Base-by-base conservation (phyloP, 2,329 filamentous ascomycete species). In the Stagonosporopsis cucurbitacearum region DNA sequence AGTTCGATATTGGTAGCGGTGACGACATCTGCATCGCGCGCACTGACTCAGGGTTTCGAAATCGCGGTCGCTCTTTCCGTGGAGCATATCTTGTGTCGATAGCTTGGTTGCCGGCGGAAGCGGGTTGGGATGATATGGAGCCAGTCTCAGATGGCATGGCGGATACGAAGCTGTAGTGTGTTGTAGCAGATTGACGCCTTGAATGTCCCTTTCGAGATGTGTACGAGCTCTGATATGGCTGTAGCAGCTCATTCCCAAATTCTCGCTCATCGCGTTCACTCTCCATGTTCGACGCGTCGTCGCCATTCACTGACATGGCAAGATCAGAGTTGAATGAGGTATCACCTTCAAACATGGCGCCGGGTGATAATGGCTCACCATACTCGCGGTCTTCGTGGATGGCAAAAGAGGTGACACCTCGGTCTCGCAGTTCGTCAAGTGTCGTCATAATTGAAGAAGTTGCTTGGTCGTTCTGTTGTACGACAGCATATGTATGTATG, bases 21-120 rank as follows among this genome's bases (percentile, higher is more conserved):
- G 88, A 90, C 2, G 84, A 83, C 86, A 91, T 89, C 62, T 91
- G 89, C 76, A 91, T 82, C 1, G 87, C 86, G 45, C 86, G 85
- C 7, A 91, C 84, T 12, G 86, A 87, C 1, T 88, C 88, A 0
- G 88, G 85, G 12, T 88, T 88, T 43, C 88, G 82, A 70, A 92
- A 91, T 1, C 85, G 82, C 5, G 86, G 84, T 2, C 88, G 83
- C 8, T 82, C 81, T 7, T 83, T 84, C 7, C 82, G 81, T 49
- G 87, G 83, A 20, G 82, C 78, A n/a, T 83, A 84, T 2, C 83
- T 80, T 23, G 68, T 65, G 23, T 71, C 66, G 54, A 70, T 62
- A 42, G 47, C 58, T 49, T 70, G 53, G 42, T 60, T 67, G 35
- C 62, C 61, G 22, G 68, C 65, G n/a, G 62, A 46, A 19, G 61